phyloP scores from a whole-genome alignment of 129 eudicot species.

The Flaveria sonorensis region DNA sequence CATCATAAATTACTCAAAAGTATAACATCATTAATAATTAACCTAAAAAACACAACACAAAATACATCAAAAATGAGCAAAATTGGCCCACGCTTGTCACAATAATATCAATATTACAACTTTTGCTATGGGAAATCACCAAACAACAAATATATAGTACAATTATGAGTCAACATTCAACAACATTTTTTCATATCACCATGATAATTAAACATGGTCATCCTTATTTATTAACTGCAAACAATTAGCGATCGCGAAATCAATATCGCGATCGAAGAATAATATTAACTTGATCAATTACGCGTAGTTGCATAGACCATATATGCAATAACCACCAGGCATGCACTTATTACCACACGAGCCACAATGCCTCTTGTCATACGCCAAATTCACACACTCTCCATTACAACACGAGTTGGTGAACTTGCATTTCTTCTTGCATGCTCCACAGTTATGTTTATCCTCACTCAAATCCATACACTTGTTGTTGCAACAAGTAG shows the following conservation, averaged over 20 bases:
- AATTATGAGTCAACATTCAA: no score
- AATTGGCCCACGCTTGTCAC: conserved; percentile 26
- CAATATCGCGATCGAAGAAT: conserved; percentile 17
- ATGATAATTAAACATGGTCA: conserved; percentile 15
- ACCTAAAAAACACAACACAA: background rate
- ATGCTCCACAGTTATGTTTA: conserved; percentile 55
- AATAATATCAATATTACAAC: background rate
- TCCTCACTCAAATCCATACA: conserved; percentile 56
- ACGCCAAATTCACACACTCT: conserved; percentile 58
- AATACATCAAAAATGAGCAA: conserved; percentile 28
- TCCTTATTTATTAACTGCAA: conserved; percentile 29
- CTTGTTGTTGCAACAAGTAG: conserved; percentile 70
- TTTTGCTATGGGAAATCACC: background rate
- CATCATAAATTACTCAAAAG: background rate
- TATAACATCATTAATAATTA: background rate
- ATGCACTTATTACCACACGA: conserved; percentile 51
- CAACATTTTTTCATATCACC: conserved; percentile 20
- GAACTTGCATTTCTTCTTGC: conserved; percentile 62
- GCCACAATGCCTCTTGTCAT: conserved; percentile 86
- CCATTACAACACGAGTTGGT: conserved; percentile 56
- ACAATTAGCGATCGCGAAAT: background rate
- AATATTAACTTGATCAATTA: background rate
- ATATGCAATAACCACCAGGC: conserved; percentile 54
- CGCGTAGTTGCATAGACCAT: conserved; percentile 72
- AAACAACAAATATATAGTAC: no score